Base-by-base conservation (phyloP, 2,329 filamentous ascomycete species). In the Truncatella angustata region DNA sequence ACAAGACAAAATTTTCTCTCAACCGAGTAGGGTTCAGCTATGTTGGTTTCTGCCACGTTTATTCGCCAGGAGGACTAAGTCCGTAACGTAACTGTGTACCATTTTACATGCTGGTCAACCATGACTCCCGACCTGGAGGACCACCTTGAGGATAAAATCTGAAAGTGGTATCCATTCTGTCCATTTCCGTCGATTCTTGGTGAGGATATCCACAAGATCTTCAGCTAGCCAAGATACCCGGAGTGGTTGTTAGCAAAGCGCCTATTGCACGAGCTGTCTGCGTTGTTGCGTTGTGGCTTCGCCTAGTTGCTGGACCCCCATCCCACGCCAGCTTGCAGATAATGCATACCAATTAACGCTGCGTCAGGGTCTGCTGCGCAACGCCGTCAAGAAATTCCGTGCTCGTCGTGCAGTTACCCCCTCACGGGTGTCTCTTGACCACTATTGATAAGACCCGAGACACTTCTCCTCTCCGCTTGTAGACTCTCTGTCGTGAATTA, bases 121-220 rank as follows among this genome's bases (percentile, higher is more conserved):
- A 35, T 26, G 40, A 46, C 26, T 46, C 9, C 26, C n/a, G 18
- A 49, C 45, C 45, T 37, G 45, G 45, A 49, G 30, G 45, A 37
- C 30, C 30, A 49, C 45, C 45, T 23, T 49, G 45, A 24, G 36
- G 45, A 49, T 16, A 35, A 23, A 16, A 24, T n/a, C 26, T 16
- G 26, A 24, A n/a, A 18, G 43, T 21, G 43, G 30, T 26, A 28
- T 21, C 14, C 40, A 12, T 12, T 12, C 11, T 44, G 34, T 49
- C 45, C 45, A 44, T 44, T 10, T 24, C 28, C 20, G 32, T 16
- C 5, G 45, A 18, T 35, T 14, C 45, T 35, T 21, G 23, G 34
- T 23, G n/a, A 21, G 45, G 34, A 14, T 36, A 24, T n/a, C 32
- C n/a, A 36, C 37, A 49, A 23, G 30, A 34, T 37, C 14, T 18